Conservation (phyloP, 139 green algal species). For the Chlamydomonas applanata region DNA sequence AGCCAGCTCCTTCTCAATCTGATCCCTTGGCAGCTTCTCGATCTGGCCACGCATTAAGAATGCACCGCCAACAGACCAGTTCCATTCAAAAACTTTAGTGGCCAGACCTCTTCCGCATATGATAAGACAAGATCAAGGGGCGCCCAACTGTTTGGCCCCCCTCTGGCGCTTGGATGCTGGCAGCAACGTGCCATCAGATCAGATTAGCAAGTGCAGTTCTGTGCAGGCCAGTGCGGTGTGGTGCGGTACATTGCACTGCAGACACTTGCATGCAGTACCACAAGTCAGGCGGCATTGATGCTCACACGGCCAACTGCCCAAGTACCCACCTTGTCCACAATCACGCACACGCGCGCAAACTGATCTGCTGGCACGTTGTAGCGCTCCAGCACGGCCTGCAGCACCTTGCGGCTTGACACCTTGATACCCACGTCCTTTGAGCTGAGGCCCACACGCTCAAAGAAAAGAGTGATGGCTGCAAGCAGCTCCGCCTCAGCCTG, state of each 20-base stretch:
- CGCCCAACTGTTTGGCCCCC: too few species aligned
- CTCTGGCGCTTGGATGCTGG: too few species aligned
- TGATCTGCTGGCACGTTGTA: conserved; percentile 63
- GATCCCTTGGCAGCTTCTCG: conserved; percentile 77
- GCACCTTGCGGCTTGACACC: conserved; percentile 88
- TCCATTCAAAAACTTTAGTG: too few species aligned
- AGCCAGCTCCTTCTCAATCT: conserved; percentile 77
- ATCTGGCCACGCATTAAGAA: too few species aligned
- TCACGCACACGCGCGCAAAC: conserved; percentile 83
- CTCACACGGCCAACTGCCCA: not conserved
- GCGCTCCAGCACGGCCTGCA: conserved; percentile 69
- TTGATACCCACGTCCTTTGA: conserved; percentile 86
- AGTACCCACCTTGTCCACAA: conserved; percentile 94
- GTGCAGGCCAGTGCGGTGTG: too few species aligned
- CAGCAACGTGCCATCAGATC: too few species aligned
- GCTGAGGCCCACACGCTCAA: conserved; percentile 75
- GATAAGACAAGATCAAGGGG: too few species aligned
- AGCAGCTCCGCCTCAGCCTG: conserved; percentile 96
- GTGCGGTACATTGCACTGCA: too few species aligned
- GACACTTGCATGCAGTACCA: not conserved
- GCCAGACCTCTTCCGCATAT: too few species aligned
- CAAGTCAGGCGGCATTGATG: not conserved
- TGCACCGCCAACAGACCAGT: too few species aligned
- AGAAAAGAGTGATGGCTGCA: conserved; percentile 87
- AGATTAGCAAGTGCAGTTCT: too few species aligned